These are phyloP conservation scores for Bauhinia variegata DNA, from an alignment of 306 rosid species.

Conservation along the genomic window DNA sequence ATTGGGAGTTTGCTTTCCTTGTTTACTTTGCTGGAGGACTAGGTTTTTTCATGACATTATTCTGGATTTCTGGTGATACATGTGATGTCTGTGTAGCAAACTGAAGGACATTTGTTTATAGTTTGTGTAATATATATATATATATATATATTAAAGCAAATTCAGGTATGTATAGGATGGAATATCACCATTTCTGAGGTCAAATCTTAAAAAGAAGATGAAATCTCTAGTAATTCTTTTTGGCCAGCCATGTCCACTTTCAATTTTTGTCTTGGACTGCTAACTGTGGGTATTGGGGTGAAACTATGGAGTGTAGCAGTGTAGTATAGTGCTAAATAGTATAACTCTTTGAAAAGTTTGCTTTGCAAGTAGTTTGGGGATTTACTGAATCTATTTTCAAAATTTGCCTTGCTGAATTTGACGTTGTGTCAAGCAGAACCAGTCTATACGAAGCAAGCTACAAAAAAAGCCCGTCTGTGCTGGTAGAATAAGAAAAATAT, in stretches of 20 bases:
- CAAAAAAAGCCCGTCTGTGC: neutral
- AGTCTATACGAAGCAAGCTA: neutral
- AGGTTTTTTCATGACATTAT: constrained; percentile 14
- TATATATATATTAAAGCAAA: neutral
- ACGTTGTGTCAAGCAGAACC: neutral
- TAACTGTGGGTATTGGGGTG: no score
- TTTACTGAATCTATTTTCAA: neutral
- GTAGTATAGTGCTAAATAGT: no score
- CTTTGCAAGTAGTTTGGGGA: neutral
- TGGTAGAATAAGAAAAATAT: neutral
- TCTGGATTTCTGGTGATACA: neutral
- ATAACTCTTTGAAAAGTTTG: neutral
- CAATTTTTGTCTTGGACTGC: neutral
- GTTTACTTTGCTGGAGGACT: constrained; percentile 10
- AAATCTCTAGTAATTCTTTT: neutral
- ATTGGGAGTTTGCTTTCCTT: neutral
- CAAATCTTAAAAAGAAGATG: no score
- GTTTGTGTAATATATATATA: no score
- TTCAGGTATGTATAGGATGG: neutral
- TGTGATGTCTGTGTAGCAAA: neutral
- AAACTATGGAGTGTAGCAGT: no score
- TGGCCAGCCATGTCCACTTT: neutral
- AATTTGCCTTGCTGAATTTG: neutral
- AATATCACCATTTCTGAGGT: neutral
- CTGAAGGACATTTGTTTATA: no score